Conservation (phyloP, 1,284 basidiomycete genomes). For the Termitomyces sp. region DNA sequence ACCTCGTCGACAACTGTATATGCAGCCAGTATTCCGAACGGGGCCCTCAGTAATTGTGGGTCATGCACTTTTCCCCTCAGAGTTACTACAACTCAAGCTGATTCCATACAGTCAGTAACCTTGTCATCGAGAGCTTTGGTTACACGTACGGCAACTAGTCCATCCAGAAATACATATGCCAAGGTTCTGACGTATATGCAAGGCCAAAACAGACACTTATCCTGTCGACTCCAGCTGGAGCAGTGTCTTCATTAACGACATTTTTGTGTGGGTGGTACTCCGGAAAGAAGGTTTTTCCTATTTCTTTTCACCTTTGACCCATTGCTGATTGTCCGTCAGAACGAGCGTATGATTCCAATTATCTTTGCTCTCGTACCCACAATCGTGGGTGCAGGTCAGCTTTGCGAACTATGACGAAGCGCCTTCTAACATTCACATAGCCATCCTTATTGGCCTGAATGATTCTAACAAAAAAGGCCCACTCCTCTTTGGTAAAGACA, state of each 20-base stretch:
- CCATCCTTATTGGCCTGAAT: conserved; percentile 56
- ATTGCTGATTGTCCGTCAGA: conserved; percentile 25
- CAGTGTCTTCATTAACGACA: conserved; percentile 42
- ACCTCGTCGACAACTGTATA: background rate
- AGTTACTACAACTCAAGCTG: background rate
- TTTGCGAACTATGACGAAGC: background rate
- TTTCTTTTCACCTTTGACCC: background rate
- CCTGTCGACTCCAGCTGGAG: conserved; percentile 55
- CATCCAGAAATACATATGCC: background rate
- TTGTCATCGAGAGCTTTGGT: conserved; percentile 63
- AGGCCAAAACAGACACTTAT: conserved; percentile 62
- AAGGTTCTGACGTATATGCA: background rate
- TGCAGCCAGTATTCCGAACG: conserved; percentile 58
- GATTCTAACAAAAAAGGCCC: conserved; percentile 45
- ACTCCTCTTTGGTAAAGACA: conserved; percentile 48
- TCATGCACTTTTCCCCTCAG: conserved; percentile 6
- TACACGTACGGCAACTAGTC: conserved; percentile 41
- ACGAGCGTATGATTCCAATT: conserved; percentile 61
- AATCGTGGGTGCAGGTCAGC: conserved; percentile 48
- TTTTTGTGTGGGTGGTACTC: conserved; percentile 60
- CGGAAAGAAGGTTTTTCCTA: conserved; percentile 45
- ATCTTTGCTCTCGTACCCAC: conserved; percentile 58
- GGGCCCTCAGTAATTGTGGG: conserved; percentile 60
- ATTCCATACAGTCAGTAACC: conserved; percentile 43
- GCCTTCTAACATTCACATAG: conserved; percentile 21